Evolutionary conservation across 2,329 filamentous ascomycete genomes (phyloP), one percentile per base, ranked within the genome.

Genomic region (Sclerotinia glacialis): DNA sequence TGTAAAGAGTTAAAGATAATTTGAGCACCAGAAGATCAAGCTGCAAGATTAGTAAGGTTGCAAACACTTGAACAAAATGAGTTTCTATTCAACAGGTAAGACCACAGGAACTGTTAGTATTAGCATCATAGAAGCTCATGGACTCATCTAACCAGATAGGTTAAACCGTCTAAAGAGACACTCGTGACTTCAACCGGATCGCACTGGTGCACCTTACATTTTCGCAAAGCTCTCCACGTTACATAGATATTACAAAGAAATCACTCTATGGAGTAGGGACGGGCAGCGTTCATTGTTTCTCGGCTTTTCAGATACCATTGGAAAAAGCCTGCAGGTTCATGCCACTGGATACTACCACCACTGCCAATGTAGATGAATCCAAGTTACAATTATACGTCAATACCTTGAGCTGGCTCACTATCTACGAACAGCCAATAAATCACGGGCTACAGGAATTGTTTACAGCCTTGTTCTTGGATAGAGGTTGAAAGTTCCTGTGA

Each of bases 391-490:
- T 26, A 12, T 37, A 37, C 28, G 44, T 3, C 16, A 49, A 21
- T 11, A 18, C 31, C 44, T 37, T 12, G 31, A 37, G 8, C 16
- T 49, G 8, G n/a, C 31, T 61, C 12, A 26, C 31, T 26, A 34
- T 21, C 37, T 9, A 21, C n/a, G n/a, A 14, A 49, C 26, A 37
- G 8, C 31, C 23, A 31, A 37, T 37, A 0, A 26, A 49, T 6
- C 23, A 61, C 21, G n/a, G 31, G 49, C 28, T 61, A 21, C 31
- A 26, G n/a, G 26, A 12, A 3, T 49, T n/a, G 31, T 31, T 49
- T 16, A n/a, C 44, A 61, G 58, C 58, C 58, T 61, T 23, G 58
- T 49, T 37, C 31, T 49, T 61, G 14, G 28, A 50, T 26, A 31
- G 21, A 61, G 58, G 58, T 61, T 49, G 31, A 26, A 55, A 37